phyloP scores from a whole-genome alignment of 345 rosid species.

The Eucalyptus cladocalyx region DNA sequence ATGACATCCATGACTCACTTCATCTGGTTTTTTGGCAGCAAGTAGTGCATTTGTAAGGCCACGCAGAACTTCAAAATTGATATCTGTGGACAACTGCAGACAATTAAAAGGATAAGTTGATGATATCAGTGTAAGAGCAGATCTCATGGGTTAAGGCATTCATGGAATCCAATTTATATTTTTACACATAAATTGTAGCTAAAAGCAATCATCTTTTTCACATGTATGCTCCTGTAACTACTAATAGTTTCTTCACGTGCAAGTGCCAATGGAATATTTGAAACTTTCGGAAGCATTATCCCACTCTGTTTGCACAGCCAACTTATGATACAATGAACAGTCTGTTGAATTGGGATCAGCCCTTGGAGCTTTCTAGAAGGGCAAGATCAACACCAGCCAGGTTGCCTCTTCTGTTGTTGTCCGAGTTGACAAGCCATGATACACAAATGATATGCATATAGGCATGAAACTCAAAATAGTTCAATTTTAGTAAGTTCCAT shows the following conservation, averaged over 20 bases:
- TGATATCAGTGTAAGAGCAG: background rate
- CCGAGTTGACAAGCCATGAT: background rate
- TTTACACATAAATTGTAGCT: background rate
- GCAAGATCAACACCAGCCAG: background rate
- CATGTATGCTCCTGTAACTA: background rate
- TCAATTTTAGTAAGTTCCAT: background rate
- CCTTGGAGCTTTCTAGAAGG: background rate
- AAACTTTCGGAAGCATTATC: background rate
- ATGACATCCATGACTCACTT: slow-evolving; percentile 28
- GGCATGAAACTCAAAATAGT: background rate
- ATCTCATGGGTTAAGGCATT: background rate
- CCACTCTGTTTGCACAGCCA: background rate
- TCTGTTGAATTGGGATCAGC: background rate
- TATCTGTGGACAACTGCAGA: slow-evolving; percentile 45
- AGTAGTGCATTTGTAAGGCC: slow-evolving; percentile 72
- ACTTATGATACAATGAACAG: background rate
- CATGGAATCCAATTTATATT: background rate
- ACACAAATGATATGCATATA: background rate
- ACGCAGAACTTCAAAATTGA: slow-evolving; percentile 71
- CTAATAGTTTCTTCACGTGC: background rate
- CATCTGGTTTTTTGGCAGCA: slow-evolving; percentile 89
- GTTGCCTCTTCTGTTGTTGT: background rate
- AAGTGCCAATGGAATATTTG: background rate
- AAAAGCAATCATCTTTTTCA: background rate
- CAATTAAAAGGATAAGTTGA: background rate